These are phyloP conservation scores for Colletotrichum brevisporum DNA, from an alignment of 2,329 filamentous ascomycete species.

Conservation along the genomic window DNA sequence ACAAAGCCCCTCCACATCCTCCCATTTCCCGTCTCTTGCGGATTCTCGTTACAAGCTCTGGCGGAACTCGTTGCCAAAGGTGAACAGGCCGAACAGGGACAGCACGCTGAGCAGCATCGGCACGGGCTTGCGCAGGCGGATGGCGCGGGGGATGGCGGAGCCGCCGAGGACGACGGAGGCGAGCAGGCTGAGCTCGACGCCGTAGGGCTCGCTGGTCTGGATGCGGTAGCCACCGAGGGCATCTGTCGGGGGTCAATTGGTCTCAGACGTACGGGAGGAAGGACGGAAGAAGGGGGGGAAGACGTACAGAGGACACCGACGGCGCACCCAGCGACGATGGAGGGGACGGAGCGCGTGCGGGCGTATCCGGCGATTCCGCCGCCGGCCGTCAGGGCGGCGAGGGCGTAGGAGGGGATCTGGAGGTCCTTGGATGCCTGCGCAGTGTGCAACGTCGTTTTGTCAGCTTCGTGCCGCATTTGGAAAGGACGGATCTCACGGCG, in stretches of 20 bases:
- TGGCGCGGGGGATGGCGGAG: conserved; percentile 86
- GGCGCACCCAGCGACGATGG: conserved; percentile 84
- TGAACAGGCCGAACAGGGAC: conserved; percentile 82
- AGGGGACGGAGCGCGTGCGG: conserved; percentile 88
- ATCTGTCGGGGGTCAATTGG: conserved; percentile 61
- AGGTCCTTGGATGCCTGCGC: conserved; percentile 52
- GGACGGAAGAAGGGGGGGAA: not conserved
- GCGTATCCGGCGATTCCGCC: conserved; percentile 91
- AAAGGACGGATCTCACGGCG: not conserved
- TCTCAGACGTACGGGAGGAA: not conserved
- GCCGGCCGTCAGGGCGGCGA: conserved; percentile 85
- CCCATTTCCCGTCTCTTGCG: too few relatives aligned
- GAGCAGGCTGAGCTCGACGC: conserved; percentile 88
- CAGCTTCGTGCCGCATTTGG: not conserved
- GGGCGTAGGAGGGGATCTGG: conserved; percentile 78
- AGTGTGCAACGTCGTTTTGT: conserved; percentile 25
- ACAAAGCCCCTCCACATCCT: not conserved
- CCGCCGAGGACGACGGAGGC: conserved; percentile 89
- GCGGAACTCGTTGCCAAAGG: conserved; percentile 81
- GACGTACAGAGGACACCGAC: conserved; percentile 78
- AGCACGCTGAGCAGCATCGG: conserved; percentile 84
- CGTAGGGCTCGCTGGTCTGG: conserved; percentile 81
- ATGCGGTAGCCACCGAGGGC: conserved; percentile 86
- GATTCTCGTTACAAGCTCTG: conserved; percentile 58
- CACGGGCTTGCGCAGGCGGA: conserved; percentile 87